Evolutionary conservation across 768 basidiomycete genomes (phyloP).

Genomic region (Hericium rajendrae): DNA sequence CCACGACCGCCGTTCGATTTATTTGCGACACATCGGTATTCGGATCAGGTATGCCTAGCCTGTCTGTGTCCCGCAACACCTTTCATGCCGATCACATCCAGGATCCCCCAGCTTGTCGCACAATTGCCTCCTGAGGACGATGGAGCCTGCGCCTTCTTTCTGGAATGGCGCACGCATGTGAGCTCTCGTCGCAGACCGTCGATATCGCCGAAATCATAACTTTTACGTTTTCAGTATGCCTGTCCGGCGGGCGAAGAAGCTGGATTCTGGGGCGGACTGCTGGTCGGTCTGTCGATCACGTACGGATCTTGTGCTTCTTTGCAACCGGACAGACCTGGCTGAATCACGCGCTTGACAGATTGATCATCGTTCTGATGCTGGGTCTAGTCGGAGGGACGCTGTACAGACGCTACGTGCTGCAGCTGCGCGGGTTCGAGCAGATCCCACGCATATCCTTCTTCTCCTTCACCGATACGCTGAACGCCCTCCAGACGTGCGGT

Average conservation of each 20-base stretch:
- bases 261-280: conserved; percentile 35
- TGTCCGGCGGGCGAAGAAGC: conserved; percentile 58
- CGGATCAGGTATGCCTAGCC: conserved; percentile 33
- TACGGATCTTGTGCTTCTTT: conserved; percentile 27
- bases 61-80: not conserved
- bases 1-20: conserved; percentile 66
- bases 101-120: conserved; percentile 46
- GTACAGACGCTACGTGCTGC: conserved; percentile 73
- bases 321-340: not conserved
- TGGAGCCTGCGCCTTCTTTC: conserved; percentile 61
- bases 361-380: conserved; percentile 44
- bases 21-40: conserved; percentile 63
- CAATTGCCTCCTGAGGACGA: conserved; percentile 63
- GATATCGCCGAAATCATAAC: not conserved
- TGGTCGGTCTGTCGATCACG: conserved; percentile 50
- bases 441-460: conserved; percentile 50
- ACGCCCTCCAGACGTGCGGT: conserved; percentile 14
- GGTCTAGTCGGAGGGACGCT: conserved; percentile 63
- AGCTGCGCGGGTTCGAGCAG: conserved; percentile 61
- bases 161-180: conserved; percentile 83
- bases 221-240: conserved; percentile 39
- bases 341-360: conserved; percentile 25
- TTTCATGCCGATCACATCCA: conserved; percentile 4
- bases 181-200: conserved; percentile 13
- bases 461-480: conserved; percentile 19